Conservation (phyloP, 2,329 filamentous ascomycete genomes). For the Chaetomiaceae sp. region DNA sequence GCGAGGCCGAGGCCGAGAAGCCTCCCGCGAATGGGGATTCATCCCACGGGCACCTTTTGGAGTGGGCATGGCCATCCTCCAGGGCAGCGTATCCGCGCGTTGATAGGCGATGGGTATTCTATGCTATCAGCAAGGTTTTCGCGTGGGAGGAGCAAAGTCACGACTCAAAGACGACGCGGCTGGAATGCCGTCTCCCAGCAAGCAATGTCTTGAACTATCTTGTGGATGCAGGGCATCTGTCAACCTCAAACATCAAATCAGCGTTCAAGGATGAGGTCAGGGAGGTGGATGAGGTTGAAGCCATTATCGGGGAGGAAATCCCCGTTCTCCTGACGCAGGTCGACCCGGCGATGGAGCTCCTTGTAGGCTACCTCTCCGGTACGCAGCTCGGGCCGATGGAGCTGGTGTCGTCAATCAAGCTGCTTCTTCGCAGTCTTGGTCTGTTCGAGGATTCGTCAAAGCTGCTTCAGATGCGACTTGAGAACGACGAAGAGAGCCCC, state of each 20-base stretch:
- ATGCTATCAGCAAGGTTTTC: conserved; percentile 59
- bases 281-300: conserved; percentile 40
- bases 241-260: conserved; percentile 53
- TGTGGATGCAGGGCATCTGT: conserved; percentile 56
- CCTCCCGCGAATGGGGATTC: conserved; percentile 13
- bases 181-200: conserved; percentile 43
- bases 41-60: conserved; percentile 31
- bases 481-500: conserved; percentile 29
- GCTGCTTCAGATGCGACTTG: conserved; percentile 25
- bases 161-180: conserved; percentile 38
- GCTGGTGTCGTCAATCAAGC: conserved; percentile 60
- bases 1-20: conserved; percentile 22
- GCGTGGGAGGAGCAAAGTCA: conserved; percentile 46
- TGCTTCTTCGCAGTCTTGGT: conserved; percentile 66
- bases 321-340: conserved; percentile 58
- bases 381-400: conserved; percentile 64
- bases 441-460: conserved; percentile 45
- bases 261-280: conserved; percentile 50
- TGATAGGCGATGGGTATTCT: conserved; percentile 63
- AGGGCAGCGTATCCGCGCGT: conserved; percentile 48
- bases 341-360: conserved; percentile 64
- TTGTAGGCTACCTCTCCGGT: conserved; percentile 61
- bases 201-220: conserved; percentile 57
- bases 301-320: conserved; percentile 56
- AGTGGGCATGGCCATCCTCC: conserved; percentile 49